phyloP scores from a whole-genome alignment of 73 alveolate genomes.

The Loxodes magnus region DNA sequence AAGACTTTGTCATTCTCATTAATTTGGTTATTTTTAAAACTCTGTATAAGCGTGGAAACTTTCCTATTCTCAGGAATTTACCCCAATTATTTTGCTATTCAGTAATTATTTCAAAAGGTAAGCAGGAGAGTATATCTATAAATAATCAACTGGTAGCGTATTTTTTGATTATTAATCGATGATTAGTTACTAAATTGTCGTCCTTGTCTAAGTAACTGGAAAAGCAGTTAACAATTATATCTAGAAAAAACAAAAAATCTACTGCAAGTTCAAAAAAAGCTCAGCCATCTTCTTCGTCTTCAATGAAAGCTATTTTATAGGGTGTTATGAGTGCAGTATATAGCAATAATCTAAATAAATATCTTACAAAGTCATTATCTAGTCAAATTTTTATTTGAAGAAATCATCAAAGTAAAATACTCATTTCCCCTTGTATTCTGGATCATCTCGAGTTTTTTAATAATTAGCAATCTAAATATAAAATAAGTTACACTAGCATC shows the following conservation, averaged over 20 bases:
- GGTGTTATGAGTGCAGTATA: too few relatives aligned
- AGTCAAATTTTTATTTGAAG: too few relatives aligned
- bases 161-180: conserved; percentile 1
- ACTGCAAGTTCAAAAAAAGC: conserved; percentile 15
- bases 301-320: conserved; percentile 23
- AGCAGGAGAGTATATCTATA: conserved; percentile 14
- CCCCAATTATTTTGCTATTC: conserved; percentile 8
- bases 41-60: conserved; percentile 33
- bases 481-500: too few relatives aligned
- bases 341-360: too few relatives aligned
- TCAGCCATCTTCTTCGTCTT: conserved; percentile 7
- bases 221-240: conserved; percentile 27
- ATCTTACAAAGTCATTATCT: too few relatives aligned
- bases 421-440: too few relatives aligned
- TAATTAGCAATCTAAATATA: too few relatives aligned
- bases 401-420: too few relatives aligned
- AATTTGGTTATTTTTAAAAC: conserved; percentile 26
- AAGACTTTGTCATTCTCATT: not conserved
- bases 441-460: too few relatives aligned
- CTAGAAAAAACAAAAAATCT: conserved; percentile 33
- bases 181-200: conserved; percentile 15
- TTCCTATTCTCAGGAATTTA: conserved; percentile 24
- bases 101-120: conserved; percentile 13
- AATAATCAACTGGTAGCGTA: conserved; percentile 20
- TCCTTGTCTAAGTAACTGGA: conserved; percentile 27